Evolutionary conservation across 176 grass and related monocot genomes (phyloP).

Genomic region (Alopecurus myosuroides): DNA sequence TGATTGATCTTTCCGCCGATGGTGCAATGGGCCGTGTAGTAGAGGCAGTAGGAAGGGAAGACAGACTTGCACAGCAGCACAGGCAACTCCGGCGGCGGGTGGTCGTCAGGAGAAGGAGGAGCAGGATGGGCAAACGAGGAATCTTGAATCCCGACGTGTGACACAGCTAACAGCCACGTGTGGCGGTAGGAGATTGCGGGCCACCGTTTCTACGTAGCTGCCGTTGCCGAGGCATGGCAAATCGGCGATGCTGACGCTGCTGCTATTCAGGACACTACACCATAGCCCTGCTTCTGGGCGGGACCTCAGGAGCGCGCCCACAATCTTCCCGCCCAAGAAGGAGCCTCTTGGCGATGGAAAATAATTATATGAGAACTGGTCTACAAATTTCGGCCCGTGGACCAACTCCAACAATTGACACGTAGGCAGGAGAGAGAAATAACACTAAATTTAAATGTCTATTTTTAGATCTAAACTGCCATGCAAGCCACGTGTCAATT

Average conservation of each 20-base stretch:
- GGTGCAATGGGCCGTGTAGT: conserved; percentile 22
- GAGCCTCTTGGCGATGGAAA: conserved; percentile 12
- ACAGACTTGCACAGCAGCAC: conserved; percentile 21
- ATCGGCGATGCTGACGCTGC: background rate
- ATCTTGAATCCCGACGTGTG: conserved; percentile 10
- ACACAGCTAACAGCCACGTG: background rate
- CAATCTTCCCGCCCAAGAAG: conserved; percentile 20
- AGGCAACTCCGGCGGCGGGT: background rate
- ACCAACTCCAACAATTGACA: too few species aligned
- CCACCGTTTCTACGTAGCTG: background rate
- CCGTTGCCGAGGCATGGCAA: background rate
- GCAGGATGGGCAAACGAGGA: background rate
- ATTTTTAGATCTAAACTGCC: too few species aligned
- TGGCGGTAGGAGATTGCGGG: background rate
- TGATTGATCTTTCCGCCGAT: background rate
- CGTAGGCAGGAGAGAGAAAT: too few species aligned
- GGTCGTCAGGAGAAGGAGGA: background rate
- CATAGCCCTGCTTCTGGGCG: background rate
- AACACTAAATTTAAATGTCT: too few species aligned
- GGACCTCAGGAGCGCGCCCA: conserved; percentile 13
- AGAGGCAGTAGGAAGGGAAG: conserved; percentile 26
- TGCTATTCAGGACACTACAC: background rate
- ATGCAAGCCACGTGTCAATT: too few species aligned
- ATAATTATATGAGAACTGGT: too few species aligned
- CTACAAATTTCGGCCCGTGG: too few species aligned